Base-by-base conservation (phyloP, 169 alveolate species). In the Cyclospora cayetanensis region DNA sequence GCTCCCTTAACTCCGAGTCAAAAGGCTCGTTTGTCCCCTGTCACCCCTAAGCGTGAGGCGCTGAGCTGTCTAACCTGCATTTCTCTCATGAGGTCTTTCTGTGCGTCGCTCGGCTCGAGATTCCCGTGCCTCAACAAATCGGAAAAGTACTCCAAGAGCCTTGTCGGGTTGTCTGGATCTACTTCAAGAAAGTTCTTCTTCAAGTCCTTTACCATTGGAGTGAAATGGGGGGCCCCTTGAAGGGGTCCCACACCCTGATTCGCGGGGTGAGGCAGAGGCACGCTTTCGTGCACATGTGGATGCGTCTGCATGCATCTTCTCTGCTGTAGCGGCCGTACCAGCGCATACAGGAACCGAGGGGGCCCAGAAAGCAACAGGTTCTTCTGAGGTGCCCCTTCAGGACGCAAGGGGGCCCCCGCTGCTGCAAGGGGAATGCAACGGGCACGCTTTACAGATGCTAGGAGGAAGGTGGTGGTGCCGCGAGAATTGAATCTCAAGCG, bases 1-100 rank as follows among this genome's bases (percentile, higher is more conserved):
- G n/a, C n/a, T n/a, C n/a, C n/a, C n/a, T n/a, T n/a, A n/a, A n/a
- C n/a, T n/a, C n/a, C n/a, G n/a, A n/a, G n/a, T n/a, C n/a, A n/a
- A n/a, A n/a, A n/a, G n/a, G n/a, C n/a, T n/a, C n/a, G n/a, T n/a
- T n/a, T n/a, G n/a, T n/a, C n/a, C n/a, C n/a, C n/a, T n/a, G n/a
- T n/a, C n/a, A n/a, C n/a, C n/a, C n/a, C n/a, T n/a, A n/a, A n/a
- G n/a, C n/a, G n/a, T n/a, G n/a, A n/a, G n/a, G n/a, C n/a, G n/a
- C n/a, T n/a, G n/a, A n/a, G n/a, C n/a, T n/a, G n/a, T n/a, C 82
- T 70, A 1, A 82, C 90, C 90, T 82, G 90, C 42, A 82, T 4
- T 35, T 60, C 25, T 12, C 34, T 5, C 80, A 82, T 82, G 79
- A 84, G 90, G 29, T 53, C 65, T 43, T 60, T 82, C 55, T 82